Evolutionary conservation across 139 green algal species (phyloP).

Genomic region (Tetraselmis chui): DNA sequence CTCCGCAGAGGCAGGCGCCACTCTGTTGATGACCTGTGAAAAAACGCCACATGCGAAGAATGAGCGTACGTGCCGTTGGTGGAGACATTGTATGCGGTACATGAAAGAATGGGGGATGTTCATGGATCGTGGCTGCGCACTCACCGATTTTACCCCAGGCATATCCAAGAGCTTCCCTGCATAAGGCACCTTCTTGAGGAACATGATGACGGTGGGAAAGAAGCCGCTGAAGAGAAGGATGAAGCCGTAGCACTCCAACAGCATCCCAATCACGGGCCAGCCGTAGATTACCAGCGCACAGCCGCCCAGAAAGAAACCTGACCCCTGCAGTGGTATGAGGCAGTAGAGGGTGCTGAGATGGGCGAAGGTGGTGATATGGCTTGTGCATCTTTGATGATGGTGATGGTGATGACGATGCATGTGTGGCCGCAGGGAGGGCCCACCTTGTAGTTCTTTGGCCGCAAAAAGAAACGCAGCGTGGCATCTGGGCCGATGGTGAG

Average conservation of each 20-base stretch:
- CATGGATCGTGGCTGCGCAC: too few relatives aligned
- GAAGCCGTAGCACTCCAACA: slow-evolving; percentile 89
- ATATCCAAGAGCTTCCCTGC: slow-evolving; percentile 70
- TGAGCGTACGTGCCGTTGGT: too few relatives aligned
- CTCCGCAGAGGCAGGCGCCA: background rate
- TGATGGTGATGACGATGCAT: too few relatives aligned
- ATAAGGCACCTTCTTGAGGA: slow-evolving; percentile 69
- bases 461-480: slow-evolving; percentile 82
- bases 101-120: too few relatives aligned
- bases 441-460: slow-evolving; percentile 79
- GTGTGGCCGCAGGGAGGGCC: background rate
- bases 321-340: slow-evolving; percentile 42
- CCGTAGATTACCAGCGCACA: slow-evolving; percentile 75
- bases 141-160: slow-evolving; percentile 69
- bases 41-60: too few relatives aligned
- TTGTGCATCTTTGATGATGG: too few relatives aligned
- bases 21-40: background rate
- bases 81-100: too few relatives aligned
- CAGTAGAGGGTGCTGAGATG: background rate
- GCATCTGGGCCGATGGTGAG: slow-evolving; percentile 82
- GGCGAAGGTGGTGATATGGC: too few relatives aligned
- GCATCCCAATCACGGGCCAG: slow-evolving; percentile 79
- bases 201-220: slow-evolving; percentile 84
- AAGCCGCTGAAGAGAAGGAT: slow-evolving; percentile 92
- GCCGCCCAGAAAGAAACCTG: slow-evolving; percentile 75